phyloP scores from a whole-genome alignment of 169 alveolate genomes.

The Plasmodium blacklocki region DNA sequence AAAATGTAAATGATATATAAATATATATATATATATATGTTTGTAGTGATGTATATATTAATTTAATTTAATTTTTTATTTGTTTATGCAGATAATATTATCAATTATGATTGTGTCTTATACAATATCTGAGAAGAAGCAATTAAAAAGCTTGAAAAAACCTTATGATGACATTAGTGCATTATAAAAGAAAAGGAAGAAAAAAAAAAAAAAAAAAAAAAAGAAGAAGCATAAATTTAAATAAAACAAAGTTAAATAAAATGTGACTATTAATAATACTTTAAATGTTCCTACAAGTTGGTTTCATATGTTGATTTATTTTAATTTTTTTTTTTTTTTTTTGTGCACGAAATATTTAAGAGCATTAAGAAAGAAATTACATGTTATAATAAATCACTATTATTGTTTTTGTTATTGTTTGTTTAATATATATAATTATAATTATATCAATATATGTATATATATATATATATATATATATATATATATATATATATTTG shows the following conservation, averaged over 20 bases:
- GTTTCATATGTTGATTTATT: too few species aligned
- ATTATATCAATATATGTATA: too few species aligned
- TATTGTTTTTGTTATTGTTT: too few species aligned
- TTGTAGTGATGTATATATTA: neutral
- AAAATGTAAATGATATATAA: neutral
- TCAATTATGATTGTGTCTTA: slow-evolving; percentile 71
- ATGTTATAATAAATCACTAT: too few species aligned
- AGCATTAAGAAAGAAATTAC: too few species aligned
- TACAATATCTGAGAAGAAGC: slow-evolving; percentile 70
- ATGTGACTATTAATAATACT: too few species aligned
- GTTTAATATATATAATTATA: too few species aligned
- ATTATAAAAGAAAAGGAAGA: neutral
- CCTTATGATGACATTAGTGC: slow-evolving; percentile 77
- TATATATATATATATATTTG: too few species aligned
- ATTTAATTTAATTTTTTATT: neutral
- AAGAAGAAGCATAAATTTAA: neutral
- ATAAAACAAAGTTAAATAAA: neutral
- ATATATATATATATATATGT: neutral
- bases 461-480: too few species aligned
- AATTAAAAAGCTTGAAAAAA: slow-evolving; percentile 37
- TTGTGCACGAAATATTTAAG: too few species aligned
- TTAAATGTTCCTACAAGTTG: too few species aligned
- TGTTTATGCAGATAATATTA: slow-evolving; percentile 36
- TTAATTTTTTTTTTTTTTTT: too few species aligned
- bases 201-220: neutral